Conservation (phyloP, 768 basidiomycete species). For the Lactarius sanguifluus region DNA sequence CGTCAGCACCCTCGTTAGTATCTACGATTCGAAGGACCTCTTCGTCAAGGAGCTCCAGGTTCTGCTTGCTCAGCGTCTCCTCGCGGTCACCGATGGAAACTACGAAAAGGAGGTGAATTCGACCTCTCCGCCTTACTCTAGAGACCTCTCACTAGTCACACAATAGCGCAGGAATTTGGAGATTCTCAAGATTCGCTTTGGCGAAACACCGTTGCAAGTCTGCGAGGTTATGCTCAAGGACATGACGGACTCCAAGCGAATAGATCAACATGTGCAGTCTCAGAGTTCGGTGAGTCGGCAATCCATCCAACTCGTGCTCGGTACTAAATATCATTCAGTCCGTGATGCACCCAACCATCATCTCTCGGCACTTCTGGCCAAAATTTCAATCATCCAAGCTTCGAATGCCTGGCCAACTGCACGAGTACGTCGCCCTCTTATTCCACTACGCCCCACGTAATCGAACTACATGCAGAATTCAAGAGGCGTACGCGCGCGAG, state of each 20-base stretch:
- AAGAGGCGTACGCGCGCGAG: slow-evolving; percentile 71
- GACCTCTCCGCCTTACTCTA: not conserved
- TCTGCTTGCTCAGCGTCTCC: slow-evolving; percentile 80
- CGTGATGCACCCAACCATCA: slow-evolving; percentile 82
- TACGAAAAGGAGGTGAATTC: slow-evolving; percentile 61
- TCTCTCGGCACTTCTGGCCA: slow-evolving; percentile 97
- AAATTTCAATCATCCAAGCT: slow-evolving; percentile 70
- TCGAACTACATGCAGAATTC: slow-evolving; percentile 49
- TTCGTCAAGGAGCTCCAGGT: slow-evolving; percentile 96
- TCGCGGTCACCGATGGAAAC: slow-evolving; percentile 78
- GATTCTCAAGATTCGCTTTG: slow-evolving; percentile 93
- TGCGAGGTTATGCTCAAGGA: slow-evolving; percentile 99
- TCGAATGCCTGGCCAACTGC: slow-evolving; percentile 83
- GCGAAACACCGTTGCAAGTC: slow-evolving; percentile 87
- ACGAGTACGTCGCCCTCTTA: slow-evolving; percentile 50
- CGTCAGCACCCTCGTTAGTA: slow-evolving; percentile 93
- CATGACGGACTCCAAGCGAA: slow-evolving; percentile 90
- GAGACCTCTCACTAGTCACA: not conserved
- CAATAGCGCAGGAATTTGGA: slow-evolving; percentile 85
- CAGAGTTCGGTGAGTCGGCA: slow-evolving; percentile 55
- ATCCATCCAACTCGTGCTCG: not conserved
- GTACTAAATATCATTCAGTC: slow-evolving; percentile 43
- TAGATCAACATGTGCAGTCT: slow-evolving; percentile 83
- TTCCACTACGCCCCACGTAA: not conserved
- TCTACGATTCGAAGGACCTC: slow-evolving; percentile 95